These are phyloP conservation scores for Pseudogymnoascus sp. DNA, from an alignment of 2,329 filamentous ascomycete species.

Conservation along the genomic window DNA sequence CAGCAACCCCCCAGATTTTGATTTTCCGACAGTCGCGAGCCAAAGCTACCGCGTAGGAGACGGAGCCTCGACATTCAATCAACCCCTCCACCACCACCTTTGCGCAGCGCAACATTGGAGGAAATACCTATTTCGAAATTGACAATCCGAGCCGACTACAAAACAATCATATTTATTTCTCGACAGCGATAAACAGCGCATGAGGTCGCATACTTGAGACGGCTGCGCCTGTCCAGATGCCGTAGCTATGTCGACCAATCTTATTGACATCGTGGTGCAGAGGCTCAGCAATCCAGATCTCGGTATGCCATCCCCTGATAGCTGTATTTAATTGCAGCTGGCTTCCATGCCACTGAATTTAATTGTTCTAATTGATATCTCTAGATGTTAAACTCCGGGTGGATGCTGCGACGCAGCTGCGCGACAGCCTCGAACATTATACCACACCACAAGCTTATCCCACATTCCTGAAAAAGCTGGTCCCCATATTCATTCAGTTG, in stretches of 20 bases:
- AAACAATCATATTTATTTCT: not conserved
- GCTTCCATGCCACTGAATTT: constrained; percentile 14
- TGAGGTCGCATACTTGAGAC: constrained; percentile 8
- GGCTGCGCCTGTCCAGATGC: constrained; percentile 7
- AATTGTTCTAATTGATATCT: constrained; percentile 8
- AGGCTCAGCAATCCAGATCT: constrained; percentile 46
- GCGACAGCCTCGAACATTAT: constrained; percentile 88
- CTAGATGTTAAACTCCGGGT: constrained; percentile 75
- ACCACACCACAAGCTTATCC: constrained; percentile 69
- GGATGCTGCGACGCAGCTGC: constrained; percentile 75
- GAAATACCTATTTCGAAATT: not conserved
- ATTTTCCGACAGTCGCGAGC: constrained; percentile 7
- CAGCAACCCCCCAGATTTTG: constrained; percentile 6
- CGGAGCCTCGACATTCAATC: constrained; percentile 4
- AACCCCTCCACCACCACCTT: constrained; percentile 7
- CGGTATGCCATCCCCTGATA: constrained; percentile 16
- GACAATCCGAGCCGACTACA: not conserved
- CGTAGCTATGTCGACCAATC: constrained; percentile 41
- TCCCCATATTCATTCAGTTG: constrained; percentile 83
- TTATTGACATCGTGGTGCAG: constrained; percentile 57
- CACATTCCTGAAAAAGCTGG: constrained; percentile 75
- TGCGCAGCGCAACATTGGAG: constrained; percentile 4
- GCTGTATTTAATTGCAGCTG: not conserved
- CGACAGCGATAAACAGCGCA: not conserved
- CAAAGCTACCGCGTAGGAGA: constrained; percentile 9